Evolutionary conservation across 2,329 filamentous ascomycete genomes (phyloP), one percentile per base, ranked within the genome.

Genomic region (Nemania abortiva): DNA sequence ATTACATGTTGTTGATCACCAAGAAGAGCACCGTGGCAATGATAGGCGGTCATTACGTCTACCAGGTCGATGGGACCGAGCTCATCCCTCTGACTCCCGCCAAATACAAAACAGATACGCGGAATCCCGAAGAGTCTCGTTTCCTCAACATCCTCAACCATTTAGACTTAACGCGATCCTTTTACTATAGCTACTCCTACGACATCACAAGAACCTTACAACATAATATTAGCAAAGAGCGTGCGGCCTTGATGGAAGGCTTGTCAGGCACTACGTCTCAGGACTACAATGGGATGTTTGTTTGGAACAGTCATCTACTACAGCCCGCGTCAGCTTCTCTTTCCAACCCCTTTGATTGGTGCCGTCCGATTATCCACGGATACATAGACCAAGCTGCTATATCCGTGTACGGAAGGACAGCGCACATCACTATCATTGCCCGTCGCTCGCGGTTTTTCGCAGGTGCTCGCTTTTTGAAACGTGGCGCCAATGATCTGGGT

Each of bases 151-250:
- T 98, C 61, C 85, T 99, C 53, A 94, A 93, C 78, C 97, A 97
- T 74, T 86, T 99, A 37, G 96, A 99, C 79, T 83, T 99, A 69
- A 94, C 92, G 0, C 88, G 92, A 65, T 97, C 93, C 0, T 99
- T 99, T 80, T 99, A 99, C 81, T 99, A 98, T 83, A 98, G 95
- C 82, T 98, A 98, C 79, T 97, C 95, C 0, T 99, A 99, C 82
- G 94, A 99, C 78, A 92, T 98, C 73, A 99, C 96, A 0, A 89
- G 91, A 63, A 97, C 94, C 0, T 84, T 99, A 55, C 96, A 99
- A 79, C 90, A 95, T 77, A 99, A 99, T 76, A 94, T 99, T 69
- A 91, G 90, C 22, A 87, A 90, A 37, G 94, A 98, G 80, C 88
- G 96, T 47, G 85, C 88, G 57, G 89, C 91, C 2, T 81, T 97